Base-by-base conservation (phyloP, 2,329 filamentous ascomycete species). In the Fusarium transvaalense region DNA sequence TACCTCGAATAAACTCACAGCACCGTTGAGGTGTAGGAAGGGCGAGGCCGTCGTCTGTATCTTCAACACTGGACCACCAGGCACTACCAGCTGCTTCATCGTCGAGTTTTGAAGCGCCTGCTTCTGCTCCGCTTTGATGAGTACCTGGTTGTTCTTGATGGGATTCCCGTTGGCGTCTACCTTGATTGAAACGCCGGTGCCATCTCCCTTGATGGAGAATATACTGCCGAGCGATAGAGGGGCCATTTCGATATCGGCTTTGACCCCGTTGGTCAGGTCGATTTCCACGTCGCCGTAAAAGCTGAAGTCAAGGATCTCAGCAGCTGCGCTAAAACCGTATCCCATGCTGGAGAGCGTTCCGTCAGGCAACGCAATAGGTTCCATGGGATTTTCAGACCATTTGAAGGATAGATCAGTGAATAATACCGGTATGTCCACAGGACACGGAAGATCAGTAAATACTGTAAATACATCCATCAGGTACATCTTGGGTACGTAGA, bases 101-200 rank as follows among this genome's bases (percentile, higher is more conserved):
- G 32, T 56, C 1, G 39, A 39, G 3, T 39, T 15, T n/a, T 46
- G 23, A 6, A 45, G 13, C 0, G 32, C 56, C 19, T 59, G 12
- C 6, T 38, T 29, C 13, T 46, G 32, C 10, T 19, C 32, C 1
- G 32, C 32, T 21, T 35, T 59, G 6, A 19, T 59, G 4, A 17
- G 12, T 0, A 56, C 10, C 32, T 59, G 56, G 3, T 59, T 59
- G 10, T 59, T 59, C 4, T 56, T 59, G 32, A 59, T 59, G 25
- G 27, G 32, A 8, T 59, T 59, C 0, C 51, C 56, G 2, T 4
- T 38, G 5, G 50, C 50, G 45, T 56, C 39, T 3, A 38, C 56
- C 32, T 59, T 59, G 3, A 45, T 6, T 3, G 21, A 21, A 17
- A 59, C 27, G 17, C 56, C 56, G 2, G 17, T 3, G 2, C 56